phyloP scores from a whole-genome alignment of 2,329 filamentous ascomycete species.

The Phaeosphaeria sp. region DNA sequence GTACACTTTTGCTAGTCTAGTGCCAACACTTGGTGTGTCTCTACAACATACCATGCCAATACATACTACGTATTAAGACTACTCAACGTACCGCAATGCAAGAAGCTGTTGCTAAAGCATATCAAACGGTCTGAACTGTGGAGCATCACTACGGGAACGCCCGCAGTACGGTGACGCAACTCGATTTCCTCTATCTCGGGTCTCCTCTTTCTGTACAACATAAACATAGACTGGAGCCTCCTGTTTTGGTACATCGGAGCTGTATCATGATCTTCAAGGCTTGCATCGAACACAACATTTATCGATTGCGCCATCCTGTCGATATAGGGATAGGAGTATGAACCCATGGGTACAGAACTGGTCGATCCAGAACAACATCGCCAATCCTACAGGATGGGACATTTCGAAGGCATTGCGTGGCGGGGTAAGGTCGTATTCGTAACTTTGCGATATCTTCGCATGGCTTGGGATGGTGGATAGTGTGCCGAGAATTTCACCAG shows the following conservation, averaged over 20 bases:
- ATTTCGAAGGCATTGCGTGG: background rate
- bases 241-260: background rate
- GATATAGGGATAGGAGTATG: background rate
- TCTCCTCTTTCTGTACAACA: slow-evolving; percentile 2
- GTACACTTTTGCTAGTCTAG: background rate
- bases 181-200: slow-evolving; percentile 1
- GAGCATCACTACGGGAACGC: slow-evolving; percentile 1
- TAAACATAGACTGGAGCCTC: background rate
- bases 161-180: background rate
- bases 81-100: background rate
- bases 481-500: background rate
- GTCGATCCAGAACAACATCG: background rate
- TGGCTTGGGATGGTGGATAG: background rate
- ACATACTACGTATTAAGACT: background rate
- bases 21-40: background rate
- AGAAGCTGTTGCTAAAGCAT: background rate
- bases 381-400: background rate
- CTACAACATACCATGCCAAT: background rate
- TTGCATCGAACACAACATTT: background rate
- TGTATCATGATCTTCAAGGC: background rate
- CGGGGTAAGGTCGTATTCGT: background rate
- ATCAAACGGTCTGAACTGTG: background rate
- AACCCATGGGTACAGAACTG: background rate
- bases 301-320: background rate
- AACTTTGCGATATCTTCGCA: background rate